Evolutionary conservation across 1,284 basidiomycete genomes (phyloP).

Genomic region (Malassezia brasiliensis): DNA sequence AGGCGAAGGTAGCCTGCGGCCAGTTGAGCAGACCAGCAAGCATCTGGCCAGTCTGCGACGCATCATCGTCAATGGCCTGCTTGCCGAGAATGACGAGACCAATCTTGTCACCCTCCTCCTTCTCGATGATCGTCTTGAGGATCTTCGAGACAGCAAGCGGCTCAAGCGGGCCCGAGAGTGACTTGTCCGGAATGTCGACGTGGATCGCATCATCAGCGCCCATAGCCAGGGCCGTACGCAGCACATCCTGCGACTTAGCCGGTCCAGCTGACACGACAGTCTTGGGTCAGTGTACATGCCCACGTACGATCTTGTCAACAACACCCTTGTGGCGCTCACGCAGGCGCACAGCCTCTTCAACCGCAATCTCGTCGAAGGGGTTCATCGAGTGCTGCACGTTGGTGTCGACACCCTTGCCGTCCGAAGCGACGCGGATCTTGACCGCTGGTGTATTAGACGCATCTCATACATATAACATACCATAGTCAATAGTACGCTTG

Average conservation of each 20-base stretch:
- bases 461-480: constrained; percentile 15
- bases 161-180: constrained; percentile 59
- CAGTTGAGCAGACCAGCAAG: constrained; percentile 83
- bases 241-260: constrained; percentile 75
- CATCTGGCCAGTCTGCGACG: constrained; percentile 96
- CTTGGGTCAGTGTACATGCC: constrained; percentile 6
- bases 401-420: constrained; percentile 46
- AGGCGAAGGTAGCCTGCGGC: constrained; percentile 91
- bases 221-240: constrained; percentile 94
- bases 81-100: constrained; percentile 96
- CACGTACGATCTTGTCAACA: constrained; percentile 42
- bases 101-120: constrained; percentile 57
- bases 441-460: constrained; percentile 22
- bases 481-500: constrained; percentile 48
- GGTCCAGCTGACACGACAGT: constrained; percentile 84
- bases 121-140: constrained; percentile 66
- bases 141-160: constrained; percentile 78
- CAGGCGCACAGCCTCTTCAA: constrained; percentile 90
- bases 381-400: constrained; percentile 52
- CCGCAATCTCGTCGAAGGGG: constrained; percentile 56
- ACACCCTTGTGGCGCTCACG: constrained; percentile 65
- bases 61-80: constrained; percentile 95
- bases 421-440: constrained; percentile 47
- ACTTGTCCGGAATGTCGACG: constrained; percentile 63
- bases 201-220: constrained; percentile 90